Percentiles rank a stretch among this genome's conserved stretches.
phyloP scores from a whole-genome alignment of 208 protist genomes.

The Endotrypanum monterogeii region DNA sequence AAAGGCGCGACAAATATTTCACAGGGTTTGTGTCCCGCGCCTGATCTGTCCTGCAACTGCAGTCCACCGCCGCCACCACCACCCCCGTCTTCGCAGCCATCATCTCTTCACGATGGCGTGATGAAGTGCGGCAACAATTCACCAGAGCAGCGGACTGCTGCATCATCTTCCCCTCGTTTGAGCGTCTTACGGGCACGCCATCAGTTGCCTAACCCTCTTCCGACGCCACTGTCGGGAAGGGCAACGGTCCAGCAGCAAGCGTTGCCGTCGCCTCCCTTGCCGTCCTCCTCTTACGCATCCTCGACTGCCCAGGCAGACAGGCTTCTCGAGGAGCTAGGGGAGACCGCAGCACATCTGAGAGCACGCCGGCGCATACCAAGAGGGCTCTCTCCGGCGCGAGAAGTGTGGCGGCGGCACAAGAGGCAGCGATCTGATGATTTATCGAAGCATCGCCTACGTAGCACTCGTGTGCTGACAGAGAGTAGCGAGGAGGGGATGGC shows the following conservation, averaged over 20 bases:
- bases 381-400: not conserved
- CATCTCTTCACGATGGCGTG: not conserved
- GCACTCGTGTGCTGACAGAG: not conserved
- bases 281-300: not conserved
- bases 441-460: not conserved
- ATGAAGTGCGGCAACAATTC: not conserved
- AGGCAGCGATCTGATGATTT: not conserved
- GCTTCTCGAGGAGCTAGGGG: slow-evolving; percentile 5
- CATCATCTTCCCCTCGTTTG: not conserved
- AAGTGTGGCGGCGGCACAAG: slow-evolving; percentile 1
- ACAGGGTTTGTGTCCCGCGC: not conserved
- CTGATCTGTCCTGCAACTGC: not conserved
- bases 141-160: not conserved
- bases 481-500: slow-evolving; percentile 8
- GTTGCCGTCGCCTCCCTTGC: not conserved
- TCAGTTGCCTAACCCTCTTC: not conserved
- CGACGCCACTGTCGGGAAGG: not conserved
- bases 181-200: not conserved
- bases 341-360: not conserved
- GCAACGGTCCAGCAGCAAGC: not conserved
- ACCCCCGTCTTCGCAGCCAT: not conserved
- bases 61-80: not conserved
- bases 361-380: not conserved
- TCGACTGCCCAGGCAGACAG: not conserved
- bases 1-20: not conserved